Conservation (phyloP, 2,329 filamentous ascomycete species). For the Colletotrichum agaves region DNA sequence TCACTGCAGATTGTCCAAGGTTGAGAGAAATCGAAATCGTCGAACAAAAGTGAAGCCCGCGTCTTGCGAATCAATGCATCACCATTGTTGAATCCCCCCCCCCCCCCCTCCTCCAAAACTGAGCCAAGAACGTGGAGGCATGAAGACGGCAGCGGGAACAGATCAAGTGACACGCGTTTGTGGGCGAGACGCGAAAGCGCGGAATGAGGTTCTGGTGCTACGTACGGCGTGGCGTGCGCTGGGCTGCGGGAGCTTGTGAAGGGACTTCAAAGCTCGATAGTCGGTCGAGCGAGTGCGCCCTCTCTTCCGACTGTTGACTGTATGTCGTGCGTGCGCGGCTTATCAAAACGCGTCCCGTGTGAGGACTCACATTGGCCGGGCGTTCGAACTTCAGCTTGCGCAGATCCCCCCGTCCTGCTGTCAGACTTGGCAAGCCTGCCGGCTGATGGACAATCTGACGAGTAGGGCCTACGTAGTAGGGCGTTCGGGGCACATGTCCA, state of each 20-base stretch:
- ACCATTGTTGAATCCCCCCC: not conserved
- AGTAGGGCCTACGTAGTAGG: no score
- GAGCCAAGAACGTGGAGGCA: not conserved
- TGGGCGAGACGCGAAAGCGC: not conserved
- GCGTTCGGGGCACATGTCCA: not conserved
- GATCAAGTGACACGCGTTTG: not conserved
- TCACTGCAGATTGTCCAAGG: not conserved
- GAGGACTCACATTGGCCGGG: conserved; percentile 13
- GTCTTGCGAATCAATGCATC: conserved; percentile 10
- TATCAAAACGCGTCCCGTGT: conserved; percentile 10
- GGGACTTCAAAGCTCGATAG: not conserved
- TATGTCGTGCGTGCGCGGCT: not conserved
- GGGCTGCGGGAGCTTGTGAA: conserved; percentile 12
- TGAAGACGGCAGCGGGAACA: not conserved
- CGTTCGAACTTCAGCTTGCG: conserved; percentile 14
- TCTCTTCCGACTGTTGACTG: not conserved
- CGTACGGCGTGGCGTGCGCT: conserved; percentile 2
- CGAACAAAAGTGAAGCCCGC: not conserved
- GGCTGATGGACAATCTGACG: conserved; percentile 3
- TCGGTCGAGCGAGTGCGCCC: no score
- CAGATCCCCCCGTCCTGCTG: not conserved
- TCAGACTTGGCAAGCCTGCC: not conserved
- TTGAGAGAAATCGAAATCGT: not conserved
- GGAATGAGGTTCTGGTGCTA: conserved; percentile 6
- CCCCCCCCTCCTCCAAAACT: no score